phyloP scores from a whole-genome alignment of 768 basidiomycete species.

The Sarcodon aspratus region DNA sequence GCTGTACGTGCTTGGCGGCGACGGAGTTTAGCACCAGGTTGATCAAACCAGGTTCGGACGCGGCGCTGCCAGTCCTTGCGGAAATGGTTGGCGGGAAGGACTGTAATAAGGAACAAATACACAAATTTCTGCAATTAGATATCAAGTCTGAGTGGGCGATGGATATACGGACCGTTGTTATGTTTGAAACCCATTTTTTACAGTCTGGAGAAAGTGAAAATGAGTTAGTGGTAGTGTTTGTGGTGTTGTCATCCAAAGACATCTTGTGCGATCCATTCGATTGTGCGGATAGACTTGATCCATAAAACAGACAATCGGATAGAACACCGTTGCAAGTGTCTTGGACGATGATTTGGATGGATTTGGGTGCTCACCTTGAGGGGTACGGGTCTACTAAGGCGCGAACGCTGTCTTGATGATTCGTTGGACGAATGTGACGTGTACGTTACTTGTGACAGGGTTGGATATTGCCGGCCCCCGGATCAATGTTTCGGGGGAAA shows the following conservation, averaged over 20 bases:
- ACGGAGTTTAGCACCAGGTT: constrained; percentile 95
- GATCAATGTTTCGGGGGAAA: too few relatives aligned
- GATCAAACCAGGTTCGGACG: constrained; percentile 98
- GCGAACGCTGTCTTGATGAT: too few relatives aligned
- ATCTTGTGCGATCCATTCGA: constrained; percentile 9
- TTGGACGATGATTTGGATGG: not conserved
- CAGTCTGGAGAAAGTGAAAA: constrained; percentile 21
- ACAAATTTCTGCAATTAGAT: not conserved
- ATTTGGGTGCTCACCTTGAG: not conserved
- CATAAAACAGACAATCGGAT: too few relatives aligned
- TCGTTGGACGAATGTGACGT: too few relatives aligned
- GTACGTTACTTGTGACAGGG: too few relatives aligned
- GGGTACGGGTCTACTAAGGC: too few relatives aligned
- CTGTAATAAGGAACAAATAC: constrained; percentile 22
- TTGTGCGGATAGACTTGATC: too few relatives aligned
- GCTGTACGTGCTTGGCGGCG: constrained; percentile 85
- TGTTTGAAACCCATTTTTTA: constrained; percentile 66
- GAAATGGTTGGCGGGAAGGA: constrained; percentile 91
- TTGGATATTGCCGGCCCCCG: too few relatives aligned
- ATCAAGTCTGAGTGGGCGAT: not conserved
- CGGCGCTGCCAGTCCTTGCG: constrained; percentile 99
- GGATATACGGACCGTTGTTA: constrained; percentile 55
- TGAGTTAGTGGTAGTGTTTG: constrained; percentile 8
- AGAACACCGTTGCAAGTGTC: constrained; percentile 3
- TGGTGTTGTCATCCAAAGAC: constrained; percentile 3